Conservation (phyloP, 2,329 filamentous ascomycete genomes). For the Beauveria caledonica region DNA sequence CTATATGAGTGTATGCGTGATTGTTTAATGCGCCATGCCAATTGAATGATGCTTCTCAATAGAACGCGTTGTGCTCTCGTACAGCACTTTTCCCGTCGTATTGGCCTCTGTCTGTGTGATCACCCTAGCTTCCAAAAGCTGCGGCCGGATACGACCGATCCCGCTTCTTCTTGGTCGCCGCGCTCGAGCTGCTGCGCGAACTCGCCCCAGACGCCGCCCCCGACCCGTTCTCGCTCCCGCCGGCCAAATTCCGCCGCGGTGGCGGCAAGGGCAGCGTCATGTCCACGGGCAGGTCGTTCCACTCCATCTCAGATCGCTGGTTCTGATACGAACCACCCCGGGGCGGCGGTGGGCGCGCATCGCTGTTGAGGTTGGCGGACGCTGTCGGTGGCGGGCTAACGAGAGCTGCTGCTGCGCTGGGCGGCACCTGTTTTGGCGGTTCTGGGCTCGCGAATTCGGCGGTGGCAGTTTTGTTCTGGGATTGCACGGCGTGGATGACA, state of each 20-base stretch:
- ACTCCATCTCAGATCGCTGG: conserved; percentile 49
- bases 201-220: conserved; percentile 40
- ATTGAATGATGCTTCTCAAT: background rate
- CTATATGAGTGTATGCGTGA: background rate
- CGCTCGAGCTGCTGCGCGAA: conserved; percentile 48
- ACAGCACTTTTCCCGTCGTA: background rate
- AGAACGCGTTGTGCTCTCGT: background rate
- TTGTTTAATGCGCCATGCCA: background rate
- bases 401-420: conserved; percentile 23
- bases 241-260: conserved; percentile 18
- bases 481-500: conserved; percentile 16
- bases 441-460: background rate
- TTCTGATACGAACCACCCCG: conserved; percentile 47
- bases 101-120: background rate
- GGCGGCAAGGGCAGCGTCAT: conserved; percentile 28
- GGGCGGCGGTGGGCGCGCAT: conserved; percentile 18
- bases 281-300: conserved; percentile 58
- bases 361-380: conserved; percentile 14
- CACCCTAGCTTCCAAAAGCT: conserved; percentile 43
- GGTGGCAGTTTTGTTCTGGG: conserved; percentile 11
- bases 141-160: conserved; percentile 55
- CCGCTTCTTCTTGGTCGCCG: conserved; percentile 41
- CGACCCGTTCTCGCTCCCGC: conserved; percentile 26
- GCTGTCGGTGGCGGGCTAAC: conserved; percentile 24
- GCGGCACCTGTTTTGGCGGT: background rate